Conservation (phyloP, 805 yeast species). For the Kuraishia cidri region DNA sequence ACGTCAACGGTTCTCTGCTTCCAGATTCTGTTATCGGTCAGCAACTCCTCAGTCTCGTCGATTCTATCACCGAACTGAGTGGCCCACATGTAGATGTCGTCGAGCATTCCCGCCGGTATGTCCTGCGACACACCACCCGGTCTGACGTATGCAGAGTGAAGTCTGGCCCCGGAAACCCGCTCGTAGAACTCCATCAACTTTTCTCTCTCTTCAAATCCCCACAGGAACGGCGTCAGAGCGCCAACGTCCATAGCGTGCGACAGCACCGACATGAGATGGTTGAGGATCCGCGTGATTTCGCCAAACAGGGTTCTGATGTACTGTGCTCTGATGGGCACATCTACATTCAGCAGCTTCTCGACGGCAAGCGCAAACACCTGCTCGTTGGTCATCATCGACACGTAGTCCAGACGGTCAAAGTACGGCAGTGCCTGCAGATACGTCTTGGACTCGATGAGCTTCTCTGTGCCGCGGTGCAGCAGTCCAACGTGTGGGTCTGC, state of each 20-base stretch:
- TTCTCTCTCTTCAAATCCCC: slow-evolving; percentile 94
- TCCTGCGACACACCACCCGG: slow-evolving; percentile 93
- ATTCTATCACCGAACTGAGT: slow-evolving; percentile 91
- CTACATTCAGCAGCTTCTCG: slow-evolving; percentile 76
- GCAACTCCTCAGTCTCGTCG: slow-evolving; percentile 84
- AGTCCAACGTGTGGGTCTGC: slow-evolving; percentile 87
- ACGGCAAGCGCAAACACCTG: slow-evolving; percentile 77
- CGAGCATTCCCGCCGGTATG: slow-evolving; percentile 76
- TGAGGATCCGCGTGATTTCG: slow-evolving; percentile 75
- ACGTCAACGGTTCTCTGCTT: slow-evolving; percentile 76
- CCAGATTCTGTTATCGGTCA: slow-evolving; percentile 90
- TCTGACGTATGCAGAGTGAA: slow-evolving; percentile 81
- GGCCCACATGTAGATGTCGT: slow-evolving; percentile 94
- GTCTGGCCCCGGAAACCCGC: slow-evolving; percentile 84
- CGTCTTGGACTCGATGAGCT: slow-evolving; percentile 78
- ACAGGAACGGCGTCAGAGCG: slow-evolving; percentile 84
- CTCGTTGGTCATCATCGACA: slow-evolving; percentile 86
- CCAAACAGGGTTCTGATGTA: slow-evolving; percentile 82
- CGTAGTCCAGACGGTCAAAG: slow-evolving; percentile 82
- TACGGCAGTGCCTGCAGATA: slow-evolving; percentile 85
- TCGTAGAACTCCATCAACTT: slow-evolving; percentile 90
- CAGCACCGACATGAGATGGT: slow-evolving; percentile 79
- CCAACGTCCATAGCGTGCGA: slow-evolving; percentile 94
- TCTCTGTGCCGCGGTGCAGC: slow-evolving; percentile 84
- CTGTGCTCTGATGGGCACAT: slow-evolving; percentile 78